Base-by-base conservation (phyloP, 805 yeast species). In the Aciculoconidium aculeatum region DNA sequence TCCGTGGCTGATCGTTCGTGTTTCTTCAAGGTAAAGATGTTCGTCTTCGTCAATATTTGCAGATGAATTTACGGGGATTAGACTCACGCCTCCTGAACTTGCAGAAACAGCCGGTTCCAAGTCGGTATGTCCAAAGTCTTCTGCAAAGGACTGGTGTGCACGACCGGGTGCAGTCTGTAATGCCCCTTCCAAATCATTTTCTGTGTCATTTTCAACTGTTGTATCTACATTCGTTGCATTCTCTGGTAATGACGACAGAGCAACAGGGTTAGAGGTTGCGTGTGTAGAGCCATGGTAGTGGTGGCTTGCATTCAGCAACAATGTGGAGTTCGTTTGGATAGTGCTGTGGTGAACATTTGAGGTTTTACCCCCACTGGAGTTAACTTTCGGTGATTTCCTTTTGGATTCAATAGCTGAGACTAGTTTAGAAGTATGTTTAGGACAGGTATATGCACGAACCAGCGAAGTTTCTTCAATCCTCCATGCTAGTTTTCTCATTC, bases 401-500 rank as follows among this genome's bases (percentile, higher is more conserved):
- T 58, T 61, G 11, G 42, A 15, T 6, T 68, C 73, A 34, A 70
- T 72, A 3, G 64, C 47, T 1, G 52, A 48, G 28, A 61, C 59
- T 28, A 77, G 57, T 44, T 78, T 78, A 7, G 55, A 39, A 22
- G 53, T 53, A 50, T 85, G 95, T 19, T 57, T 49, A 6, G 56
- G 51, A 56, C 95, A 87, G 17, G 77, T 58, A 41, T 59, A 50
- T 2, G 75, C 70, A 38, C 70, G 67, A 11, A 85, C 65, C 44
- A 77, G 74, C n/a, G 79, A 70, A 27, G 68, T 70, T 50, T 92
- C 97, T 48, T 90, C 95, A 10, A 92, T 71, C 47, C 85, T 70
- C 97, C 97, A 92, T 34, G 70, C 70, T 23, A 92, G 57, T 49
- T 86, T 84, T 27, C 96, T 68, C 88, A 92, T 80, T 55, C 94